Evolutionary conservation across 176 grass and related monocot genomes (phyloP), one percentile per base, ranked within the genome.

Genomic region (Tuctoria greenei): DNA sequence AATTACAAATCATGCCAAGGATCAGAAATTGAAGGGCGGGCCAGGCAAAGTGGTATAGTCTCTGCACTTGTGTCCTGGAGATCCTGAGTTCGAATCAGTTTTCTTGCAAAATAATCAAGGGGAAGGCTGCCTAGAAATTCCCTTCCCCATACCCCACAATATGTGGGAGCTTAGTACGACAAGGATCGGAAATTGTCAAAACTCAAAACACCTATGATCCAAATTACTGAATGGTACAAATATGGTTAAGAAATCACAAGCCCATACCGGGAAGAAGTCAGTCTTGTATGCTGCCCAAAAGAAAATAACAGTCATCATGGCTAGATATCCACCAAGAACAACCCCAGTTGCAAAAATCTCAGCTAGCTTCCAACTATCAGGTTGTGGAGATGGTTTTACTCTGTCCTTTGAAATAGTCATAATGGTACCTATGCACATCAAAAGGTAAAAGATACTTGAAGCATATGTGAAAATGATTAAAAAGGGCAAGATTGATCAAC

Each of bases 401-500:
- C 93, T 92, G 72, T 96, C 93, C 84, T 96, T 92, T 7, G 93
- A 96, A 59, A 96, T 96, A 65, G 93, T 96, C 93, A 96, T 96
- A 69, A 96, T 96, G 11, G 93, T 96, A 66, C 93, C 93, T 96
- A 74, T 70, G 20, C 51, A 80, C 34, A 11, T 24, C 63, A 66
- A 20, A 20, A 68, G 20, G 26, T 75, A 37, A 7, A 66, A 42
- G 59, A 66, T 1, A 78, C 13, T 18, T 26, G 20, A 87, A 69
- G 35, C 18, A 24, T 36, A 42, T 57, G 46, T 55, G 23, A 26
- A 73, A 40, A 66, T 52, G 31, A 70, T 39, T 0, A 62, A 34
- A 61, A 68, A 5, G 23, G 39, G 39, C 4, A 74, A 13, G 42
- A 41, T 41, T 7, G 17, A 63, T 51, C 11, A 63, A 63, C 12